Percentiles rank a stretch among this genome's conserved stretches.
These are phyloP conservation scores for Linum trigynum DNA, from an alignment of 345 rosid genomes.

Conservation along the genomic window DNA sequence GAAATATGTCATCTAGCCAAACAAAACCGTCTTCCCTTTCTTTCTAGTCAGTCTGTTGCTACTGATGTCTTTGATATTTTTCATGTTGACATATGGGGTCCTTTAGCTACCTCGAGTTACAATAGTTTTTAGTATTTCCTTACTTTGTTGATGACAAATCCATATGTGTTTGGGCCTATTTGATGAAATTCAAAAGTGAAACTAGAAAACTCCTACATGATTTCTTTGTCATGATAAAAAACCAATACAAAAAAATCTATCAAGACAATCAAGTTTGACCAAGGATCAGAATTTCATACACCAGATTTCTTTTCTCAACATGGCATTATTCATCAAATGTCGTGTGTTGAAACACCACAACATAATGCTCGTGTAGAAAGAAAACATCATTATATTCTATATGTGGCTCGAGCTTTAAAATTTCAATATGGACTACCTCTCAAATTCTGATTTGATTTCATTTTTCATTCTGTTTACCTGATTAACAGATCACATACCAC, in stretches of 20 bases:
- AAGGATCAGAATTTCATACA: not conserved
- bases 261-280: not conserved
- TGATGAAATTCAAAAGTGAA: no score
- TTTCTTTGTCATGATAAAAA: not conserved
- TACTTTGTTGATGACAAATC: not conserved
- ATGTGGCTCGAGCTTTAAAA: not conserved
- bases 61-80: not conserved
- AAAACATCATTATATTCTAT: not conserved
- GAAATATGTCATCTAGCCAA: not conserved
- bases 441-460: not conserved
- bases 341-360: no score
- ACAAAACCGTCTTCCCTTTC: not conserved
- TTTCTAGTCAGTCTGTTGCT: not conserved
- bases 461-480: no score
- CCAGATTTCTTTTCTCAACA: not conserved
- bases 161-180: not conserved
- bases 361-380: not conserved
- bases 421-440: not conserved
- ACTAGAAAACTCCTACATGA: not conserved
- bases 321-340: no score
- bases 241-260: not conserved
- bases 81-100: not conserved
- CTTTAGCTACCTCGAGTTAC: not conserved
- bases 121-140: not conserved
- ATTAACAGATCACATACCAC: not conserved